A percentile compares a stretch with the other conserved stretches of the same genome.
These are phyloP conservation scores for Leishmania martiniquensis DNA, from an alignment of 208 protist species.

Conservation along the genomic window DNA sequence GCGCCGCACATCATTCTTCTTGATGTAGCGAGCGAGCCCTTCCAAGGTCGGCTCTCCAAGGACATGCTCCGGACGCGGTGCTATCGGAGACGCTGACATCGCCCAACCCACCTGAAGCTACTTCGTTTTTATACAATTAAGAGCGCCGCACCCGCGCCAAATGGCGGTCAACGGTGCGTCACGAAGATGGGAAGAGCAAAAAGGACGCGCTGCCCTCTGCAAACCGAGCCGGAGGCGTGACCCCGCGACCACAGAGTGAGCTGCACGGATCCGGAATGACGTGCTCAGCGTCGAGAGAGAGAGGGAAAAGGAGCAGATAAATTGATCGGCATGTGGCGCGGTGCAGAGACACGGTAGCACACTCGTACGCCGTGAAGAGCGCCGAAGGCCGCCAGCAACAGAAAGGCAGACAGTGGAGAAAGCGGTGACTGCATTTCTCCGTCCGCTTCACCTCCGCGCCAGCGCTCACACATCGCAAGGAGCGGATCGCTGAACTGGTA, in stretches of 20 bases:
- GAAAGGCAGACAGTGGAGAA: neutral
- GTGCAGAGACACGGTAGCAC: neutral
- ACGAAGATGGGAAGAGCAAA: neutral
- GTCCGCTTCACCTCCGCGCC: neutral
- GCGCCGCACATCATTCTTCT: slow-evolving; percentile 61
- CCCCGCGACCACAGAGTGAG: neutral
- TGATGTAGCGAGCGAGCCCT: slow-evolving; percentile 75
- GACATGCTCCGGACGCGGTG: slow-evolving; percentile 33
- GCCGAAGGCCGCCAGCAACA: too few relatives aligned
- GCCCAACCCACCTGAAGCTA: neutral
- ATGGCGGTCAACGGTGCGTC: neutral
- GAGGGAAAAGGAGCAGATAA: neutral
- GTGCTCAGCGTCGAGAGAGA: neutral
- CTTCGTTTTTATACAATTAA: too few relatives aligned
- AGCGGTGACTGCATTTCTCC: neutral
- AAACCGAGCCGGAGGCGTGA: neutral
- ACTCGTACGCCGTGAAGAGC: neutral
- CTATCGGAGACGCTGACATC: slow-evolving; percentile 1
- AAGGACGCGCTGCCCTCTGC: neutral
- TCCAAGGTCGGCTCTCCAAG: slow-evolving; percentile 53
- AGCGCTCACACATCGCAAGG: too few relatives aligned
- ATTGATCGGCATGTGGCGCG: neutral
- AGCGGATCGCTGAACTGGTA: neutral
- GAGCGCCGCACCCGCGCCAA: neutral
- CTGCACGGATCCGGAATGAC: neutral